These are phyloP conservation scores for Citrullus mucosospermus DNA, from an alignment of 306 rosid genomes.

Conservation along the genomic window DNA sequence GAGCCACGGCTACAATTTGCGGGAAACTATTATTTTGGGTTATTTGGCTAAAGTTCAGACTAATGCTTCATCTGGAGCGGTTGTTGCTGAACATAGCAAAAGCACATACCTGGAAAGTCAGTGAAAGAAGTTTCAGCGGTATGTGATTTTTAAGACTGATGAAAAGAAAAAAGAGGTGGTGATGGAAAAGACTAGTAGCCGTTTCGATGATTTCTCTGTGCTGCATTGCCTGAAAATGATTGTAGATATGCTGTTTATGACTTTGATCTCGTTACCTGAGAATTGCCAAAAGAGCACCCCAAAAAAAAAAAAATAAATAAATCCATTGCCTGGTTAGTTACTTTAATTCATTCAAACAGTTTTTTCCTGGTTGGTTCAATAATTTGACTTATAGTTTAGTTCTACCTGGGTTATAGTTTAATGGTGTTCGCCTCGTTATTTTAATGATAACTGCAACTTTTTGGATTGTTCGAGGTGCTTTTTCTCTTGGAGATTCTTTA, in stretches of 20 bases:
- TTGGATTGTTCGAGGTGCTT: no score
- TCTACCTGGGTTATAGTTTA: no score
- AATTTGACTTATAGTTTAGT: not conserved
- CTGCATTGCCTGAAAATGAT: constrained; percentile 43
- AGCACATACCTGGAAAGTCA: constrained; percentile 20
- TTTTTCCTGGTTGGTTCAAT: not conserved
- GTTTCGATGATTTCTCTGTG: no score
- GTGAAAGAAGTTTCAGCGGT: no score
- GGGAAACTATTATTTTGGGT: not conserved
- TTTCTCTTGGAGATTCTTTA: no score
- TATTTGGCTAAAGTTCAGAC: constrained; percentile 13
- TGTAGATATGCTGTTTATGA: constrained; percentile 65
- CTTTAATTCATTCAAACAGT: constrained; percentile 4
- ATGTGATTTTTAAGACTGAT: no score
- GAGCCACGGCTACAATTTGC: not conserved
- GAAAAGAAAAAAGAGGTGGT: no score
- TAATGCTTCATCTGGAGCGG: constrained; percentile 77
- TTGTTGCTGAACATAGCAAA: constrained; percentile 52
- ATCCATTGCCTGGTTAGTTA: constrained; percentile 64
- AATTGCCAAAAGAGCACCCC: constrained; percentile 64
- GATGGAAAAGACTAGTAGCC: no score
- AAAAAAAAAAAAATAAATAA: constrained; percentile 17
- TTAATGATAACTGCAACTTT: no score
- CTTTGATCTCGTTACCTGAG: constrained; percentile 61
- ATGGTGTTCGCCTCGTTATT: no score